Base-by-base conservation (phyloP, 2,329 filamentous ascomycete species). In the Cadophora luteo-olivacea region DNA sequence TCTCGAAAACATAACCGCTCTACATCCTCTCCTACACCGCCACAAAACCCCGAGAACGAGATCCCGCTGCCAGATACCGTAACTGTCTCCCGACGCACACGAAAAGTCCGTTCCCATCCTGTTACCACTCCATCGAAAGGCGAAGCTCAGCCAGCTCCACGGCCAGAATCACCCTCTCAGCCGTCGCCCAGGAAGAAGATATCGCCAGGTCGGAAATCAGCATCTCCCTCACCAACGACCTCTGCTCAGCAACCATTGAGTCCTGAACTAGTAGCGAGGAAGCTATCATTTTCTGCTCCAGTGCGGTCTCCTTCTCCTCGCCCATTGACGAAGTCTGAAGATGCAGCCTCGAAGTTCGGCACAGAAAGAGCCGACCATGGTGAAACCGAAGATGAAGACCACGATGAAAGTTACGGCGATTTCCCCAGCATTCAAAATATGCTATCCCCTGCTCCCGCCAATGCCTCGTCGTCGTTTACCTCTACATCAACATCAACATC, bases 161-260 rank as follows among this genome's bases (percentile, higher is more conserved):
- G 19, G 1, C 54, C 57, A 6, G 66, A 68, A 8, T 60, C 52
- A 1, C 32, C 49, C 2, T 58, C 55, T 33, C 67, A 36, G 38
- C 65, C 67, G 3, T 69, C 69, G 11, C 54, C 69, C 1, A 51
- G 62, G 16, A 69, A 69, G 61, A 68, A 61, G 41, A 49, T 61
- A 32, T 69, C 66, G 5, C 68, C 70, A 38, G 52, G 57, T 60
- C 33, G 48, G 19, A 51, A 51, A n/a, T 4, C 22, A 22, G 29
- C 14, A 16, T 45, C 41, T 11, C 45, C 1, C 9, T 25, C 22
- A 45, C 25, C 33, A 3, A 38, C 33, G 6, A 51, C 25, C 36
- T 32, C 12, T 60, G 57, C 38, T n/a, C 24, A 51, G n/a, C 29
- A 58, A 22, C 25, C 55, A 41, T 36, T 32, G 5, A 57, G 29